Evolutionary conservation across 306 rosid species (phyloP).

Genomic region (Canavalia gladiata): DNA sequence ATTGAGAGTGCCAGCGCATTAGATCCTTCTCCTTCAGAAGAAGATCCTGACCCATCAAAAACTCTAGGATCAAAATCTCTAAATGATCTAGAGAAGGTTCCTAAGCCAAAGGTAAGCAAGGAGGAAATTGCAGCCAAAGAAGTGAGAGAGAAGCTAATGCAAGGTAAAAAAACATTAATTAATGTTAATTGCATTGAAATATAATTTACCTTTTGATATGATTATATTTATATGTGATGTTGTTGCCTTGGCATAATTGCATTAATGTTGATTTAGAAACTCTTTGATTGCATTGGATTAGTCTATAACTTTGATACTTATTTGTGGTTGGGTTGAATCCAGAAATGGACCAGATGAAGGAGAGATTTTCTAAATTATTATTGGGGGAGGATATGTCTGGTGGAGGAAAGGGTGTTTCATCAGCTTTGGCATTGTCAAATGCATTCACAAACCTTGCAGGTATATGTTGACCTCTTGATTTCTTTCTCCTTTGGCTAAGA

Average conservation of each 20-base stretch:
- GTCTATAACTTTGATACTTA: constrained; percentile 11
- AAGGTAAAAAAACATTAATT: constrained; percentile 51
- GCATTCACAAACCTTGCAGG: constrained; percentile 98
- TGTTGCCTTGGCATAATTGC: too few relatives aligned
- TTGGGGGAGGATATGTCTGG: constrained; percentile 99
- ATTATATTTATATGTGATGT: not conserved
- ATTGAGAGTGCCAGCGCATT: constrained; percentile 54
- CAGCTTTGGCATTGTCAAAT: constrained; percentile 97
- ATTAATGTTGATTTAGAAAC: not conserved
- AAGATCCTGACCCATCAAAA: constrained; percentile 52
- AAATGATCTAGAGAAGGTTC: constrained; percentile 40
- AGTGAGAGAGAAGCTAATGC: constrained; percentile 58
- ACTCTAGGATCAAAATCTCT: constrained; percentile 55
- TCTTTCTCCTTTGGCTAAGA: not conserved
- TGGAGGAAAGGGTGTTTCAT: constrained; percentile 97
- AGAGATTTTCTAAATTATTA: constrained; percentile 89
- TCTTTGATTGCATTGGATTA: not conserved
- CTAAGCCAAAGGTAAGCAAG: constrained; percentile 47
- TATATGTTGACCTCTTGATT: constrained; percentile 45
- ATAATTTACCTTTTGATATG: constrained; percentile 1
- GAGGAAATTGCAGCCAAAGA: constrained; percentile 68
- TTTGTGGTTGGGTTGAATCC: constrained; percentile 55
- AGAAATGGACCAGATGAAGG: constrained; percentile 96
- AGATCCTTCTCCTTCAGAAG: constrained; percentile 49
- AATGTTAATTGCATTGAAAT: not conserved